phyloP scores from a whole-genome alignment of 2,329 filamentous ascomycete genomes.

The Helotiales sp. region DNA sequence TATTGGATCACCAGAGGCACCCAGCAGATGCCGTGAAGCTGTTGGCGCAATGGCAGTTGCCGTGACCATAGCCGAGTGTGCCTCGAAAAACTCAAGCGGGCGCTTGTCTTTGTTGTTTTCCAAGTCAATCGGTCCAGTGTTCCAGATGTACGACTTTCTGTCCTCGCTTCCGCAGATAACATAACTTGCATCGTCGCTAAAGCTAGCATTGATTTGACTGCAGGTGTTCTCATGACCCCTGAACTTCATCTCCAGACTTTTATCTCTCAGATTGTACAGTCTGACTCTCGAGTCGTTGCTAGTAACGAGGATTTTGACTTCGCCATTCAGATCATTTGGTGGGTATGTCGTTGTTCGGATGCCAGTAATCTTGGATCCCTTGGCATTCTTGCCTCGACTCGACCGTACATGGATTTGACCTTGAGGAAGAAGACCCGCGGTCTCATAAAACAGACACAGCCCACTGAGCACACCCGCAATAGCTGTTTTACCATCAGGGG shows the following conservation, averaged over 20 bases:
- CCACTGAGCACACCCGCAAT: conserved; percentile 90
- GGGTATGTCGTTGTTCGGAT: conserved; percentile 76
- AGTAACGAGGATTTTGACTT: conserved; percentile 84
- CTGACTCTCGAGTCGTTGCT: conserved; percentile 94
- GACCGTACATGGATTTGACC: conserved; percentile 94
- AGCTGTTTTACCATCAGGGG: conserved; percentile 85
- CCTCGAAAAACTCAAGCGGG: conserved; percentile 87
- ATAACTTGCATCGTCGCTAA: conserved; percentile 85
- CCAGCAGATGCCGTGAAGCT: conserved; percentile 76
- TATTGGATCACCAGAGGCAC: conserved; percentile 79
- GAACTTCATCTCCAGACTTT: conserved; percentile 85
- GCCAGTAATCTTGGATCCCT: conserved; percentile 96
- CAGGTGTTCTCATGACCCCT: conserved; percentile 88
- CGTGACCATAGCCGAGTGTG: conserved; percentile 86
- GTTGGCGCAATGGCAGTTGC: conserved; percentile 85
- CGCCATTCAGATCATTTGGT: conserved; percentile 57
- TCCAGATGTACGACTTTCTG: conserved; percentile 89
- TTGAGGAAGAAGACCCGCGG: conserved; percentile 82
- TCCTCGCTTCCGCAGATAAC: conserved; percentile 95
- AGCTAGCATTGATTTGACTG: conserved; percentile 87
- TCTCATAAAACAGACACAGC: conserved; percentile 88
- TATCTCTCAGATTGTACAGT: conserved; percentile 86
- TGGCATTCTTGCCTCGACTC: conserved; percentile 88
- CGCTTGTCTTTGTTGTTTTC: conserved; percentile 75
- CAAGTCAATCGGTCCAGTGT: conserved; percentile 60